phyloP scores from a whole-genome alignment of 352 stramenopile species.

The Globisporangium orthogonon region DNA sequence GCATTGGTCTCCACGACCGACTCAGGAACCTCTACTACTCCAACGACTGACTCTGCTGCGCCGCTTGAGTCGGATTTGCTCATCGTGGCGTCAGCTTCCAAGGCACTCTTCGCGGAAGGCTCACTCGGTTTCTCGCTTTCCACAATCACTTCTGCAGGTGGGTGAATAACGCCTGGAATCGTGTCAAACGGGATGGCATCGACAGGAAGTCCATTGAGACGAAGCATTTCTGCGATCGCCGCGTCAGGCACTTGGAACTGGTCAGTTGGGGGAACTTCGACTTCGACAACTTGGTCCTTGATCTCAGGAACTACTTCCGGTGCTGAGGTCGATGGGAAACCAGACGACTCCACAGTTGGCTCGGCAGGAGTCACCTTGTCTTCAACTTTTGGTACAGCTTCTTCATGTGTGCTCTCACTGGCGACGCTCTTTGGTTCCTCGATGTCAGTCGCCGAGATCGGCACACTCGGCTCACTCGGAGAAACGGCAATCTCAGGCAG shows the following conservation, averaged over 20 bases:
- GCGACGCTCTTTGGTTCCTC: neutral
- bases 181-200: neutral
- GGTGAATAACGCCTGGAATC: neutral
- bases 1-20: neutral
- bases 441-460: neutral
- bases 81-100: neutral
- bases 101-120: neutral
- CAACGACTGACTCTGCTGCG: neutral
- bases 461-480: neutral
- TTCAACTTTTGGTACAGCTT: neutral
- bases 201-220: conserved; percentile 3
- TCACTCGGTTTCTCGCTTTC: neutral
- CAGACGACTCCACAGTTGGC: neutral
- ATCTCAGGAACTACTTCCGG: neutral
- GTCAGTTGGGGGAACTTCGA: conserved; percentile 6
- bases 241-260: neutral
- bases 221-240: conserved; percentile 10
- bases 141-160: neutral
- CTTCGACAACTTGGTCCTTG: conserved; percentile 3
- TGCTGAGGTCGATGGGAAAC: neutral
- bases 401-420: neutral
- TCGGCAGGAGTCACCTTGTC: neutral
- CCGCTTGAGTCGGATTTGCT: neutral
- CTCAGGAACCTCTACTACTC: neutral
- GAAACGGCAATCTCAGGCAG: neutral